Evolutionary conservation across 1,139 yeast genomes (phyloP), one percentile per base, ranked within the genome.

Genomic region (Debaryomyces nepalensis): DNA sequence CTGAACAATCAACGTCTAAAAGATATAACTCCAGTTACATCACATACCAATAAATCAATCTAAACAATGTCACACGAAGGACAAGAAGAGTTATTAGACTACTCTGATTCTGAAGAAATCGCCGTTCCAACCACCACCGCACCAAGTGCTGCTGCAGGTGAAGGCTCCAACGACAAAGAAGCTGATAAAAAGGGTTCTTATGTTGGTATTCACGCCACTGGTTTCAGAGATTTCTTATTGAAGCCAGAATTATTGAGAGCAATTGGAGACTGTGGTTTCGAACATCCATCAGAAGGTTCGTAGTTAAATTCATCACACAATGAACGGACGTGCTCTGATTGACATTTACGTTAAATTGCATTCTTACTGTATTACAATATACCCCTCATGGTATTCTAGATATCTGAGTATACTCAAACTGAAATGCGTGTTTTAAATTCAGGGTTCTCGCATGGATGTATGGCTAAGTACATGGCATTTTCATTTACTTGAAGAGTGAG

Each of bases 221-320:
- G 98, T 66, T 93, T 93, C 83, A 89, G 96, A 73, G 99, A 93
- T 72, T 93, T 93, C 72, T 76, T 93, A 62, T 80, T 93, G 68
- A 93, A 93, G 75, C 97, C 98, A 20, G 99, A 93, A 71, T 79
- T 93, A 58, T 79, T 93, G 59, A 86, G 99, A 73, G 99, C 99
- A 53, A 93, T 93, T 64, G 96, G 93, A 57, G 99, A 93, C 72
- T 90, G 97, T 77, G 99, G 99, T 78, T 93, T 93, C 65, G 99
- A 93, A 77, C 99, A 93, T 76, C 99, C 99, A 54, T 90, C 97
- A 51, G 99, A 93, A 84, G 95, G 93, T 86, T 73, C 80, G 91
- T 84, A 70, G 64, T 33, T 40, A n/a, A 21, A 24, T 30, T 22
- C 29, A 14, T 5, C 24, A 16, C 16, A 31, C 22, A 20, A 36